Base-by-base conservation (phyloP, 2,329 filamentous ascomycete genomes). In the Juglanconis oblonga region DNA sequence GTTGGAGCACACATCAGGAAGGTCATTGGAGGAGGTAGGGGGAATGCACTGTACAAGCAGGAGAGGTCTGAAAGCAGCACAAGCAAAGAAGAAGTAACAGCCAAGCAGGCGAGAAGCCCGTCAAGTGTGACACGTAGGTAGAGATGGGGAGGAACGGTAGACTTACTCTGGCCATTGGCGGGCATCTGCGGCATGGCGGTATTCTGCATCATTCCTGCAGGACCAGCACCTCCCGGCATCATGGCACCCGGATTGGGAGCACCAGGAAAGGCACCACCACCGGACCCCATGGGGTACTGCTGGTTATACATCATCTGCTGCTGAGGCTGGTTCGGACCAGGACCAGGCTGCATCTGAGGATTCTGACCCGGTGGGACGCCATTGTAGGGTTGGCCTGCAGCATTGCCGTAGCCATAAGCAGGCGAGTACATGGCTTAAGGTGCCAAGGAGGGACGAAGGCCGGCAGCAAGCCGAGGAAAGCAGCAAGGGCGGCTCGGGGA, bases 161-260 rank as follows among this genome's bases (percentile, higher is more conserved):
- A 78, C 83, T 80, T 76, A 86, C 83, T 84, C 71, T 85, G 83
- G 56, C 83, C 81, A 77, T 85, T 86, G 64, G 79, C 73, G 65
- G 77, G 76, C 81, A 86, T 85, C 70, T 82, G 81, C 64, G 78
- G 79, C 81, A 86, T 84, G 69, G 75, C 80, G 67, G 81, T 73
- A 70, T 80, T 85, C 74, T 83, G 84, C 84, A 87, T 87, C 83
- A 87, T 86, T 69, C 79, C 82, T 73, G 77, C 79, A 74, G 80
- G 78, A 45, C 79, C 80, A 64, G 73, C 73, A 65, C 75, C 78
- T 53, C 76, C 74, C 77, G 84, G 84, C 81, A 86, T 83, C 72
- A 82, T 70, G 63, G 68, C 67, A 55, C 53, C 75, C 56, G 78
- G 74, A 65, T 81, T 83, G 55, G 79, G 78, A 65, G 76, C 79